Conservation (phyloP, 352 stramenopile species). For the Phytophthora chlamydospora region DNA sequence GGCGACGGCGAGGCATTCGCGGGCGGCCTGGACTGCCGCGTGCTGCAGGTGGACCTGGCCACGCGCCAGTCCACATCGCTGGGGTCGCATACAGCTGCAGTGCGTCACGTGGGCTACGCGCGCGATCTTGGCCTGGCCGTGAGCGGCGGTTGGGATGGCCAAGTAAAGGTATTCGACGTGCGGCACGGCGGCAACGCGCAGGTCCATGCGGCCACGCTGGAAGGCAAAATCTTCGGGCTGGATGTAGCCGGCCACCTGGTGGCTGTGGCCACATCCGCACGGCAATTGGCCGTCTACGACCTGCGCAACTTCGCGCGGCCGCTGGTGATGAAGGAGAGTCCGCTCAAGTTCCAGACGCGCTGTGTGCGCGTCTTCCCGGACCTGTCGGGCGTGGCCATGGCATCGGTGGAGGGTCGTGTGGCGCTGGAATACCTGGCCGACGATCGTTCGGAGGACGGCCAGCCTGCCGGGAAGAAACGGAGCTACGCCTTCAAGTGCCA, state of each 20-base stretch:
- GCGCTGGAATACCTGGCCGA: constrained; percentile 96
- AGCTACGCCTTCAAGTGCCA: constrained; percentile 99
- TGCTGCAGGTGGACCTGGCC: constrained; percentile 63
- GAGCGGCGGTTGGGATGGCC: constrained; percentile 74
- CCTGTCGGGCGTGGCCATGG: constrained; percentile 88
- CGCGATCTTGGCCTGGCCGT: constrained; percentile 57
- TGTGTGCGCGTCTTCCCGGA: constrained; percentile 83
- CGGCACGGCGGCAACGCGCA: constrained; percentile 57
- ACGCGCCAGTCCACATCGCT: constrained; percentile 44
- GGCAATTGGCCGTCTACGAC: constrained; percentile 81
- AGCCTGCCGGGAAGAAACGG: constrained; percentile 45
- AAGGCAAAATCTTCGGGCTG: constrained; percentile 76
- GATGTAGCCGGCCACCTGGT: constrained; percentile 64
- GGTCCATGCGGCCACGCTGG: constrained; percentile 50
- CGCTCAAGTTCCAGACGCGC: constrained; percentile 93
- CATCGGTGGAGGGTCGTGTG: constrained; percentile 96
- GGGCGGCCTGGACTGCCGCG: constrained; percentile 70
- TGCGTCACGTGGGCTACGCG: constrained; percentile 66
- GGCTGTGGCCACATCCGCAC: constrained; percentile 60
- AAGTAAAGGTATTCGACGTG: constrained; percentile 70
- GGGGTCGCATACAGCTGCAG: constrained; percentile 55
- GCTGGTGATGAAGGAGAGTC: constrained; percentile 73
- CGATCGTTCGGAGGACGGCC: constrained; percentile 6
- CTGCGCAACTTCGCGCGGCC: constrained; percentile 75
- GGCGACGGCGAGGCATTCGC: constrained; percentile 71